Evolutionary conservation across 495 filamentous ascomycete species (phyloP), one percentile per base, ranked within the genome.

Genomic region (Annulohypoxylon stygium): DNA sequence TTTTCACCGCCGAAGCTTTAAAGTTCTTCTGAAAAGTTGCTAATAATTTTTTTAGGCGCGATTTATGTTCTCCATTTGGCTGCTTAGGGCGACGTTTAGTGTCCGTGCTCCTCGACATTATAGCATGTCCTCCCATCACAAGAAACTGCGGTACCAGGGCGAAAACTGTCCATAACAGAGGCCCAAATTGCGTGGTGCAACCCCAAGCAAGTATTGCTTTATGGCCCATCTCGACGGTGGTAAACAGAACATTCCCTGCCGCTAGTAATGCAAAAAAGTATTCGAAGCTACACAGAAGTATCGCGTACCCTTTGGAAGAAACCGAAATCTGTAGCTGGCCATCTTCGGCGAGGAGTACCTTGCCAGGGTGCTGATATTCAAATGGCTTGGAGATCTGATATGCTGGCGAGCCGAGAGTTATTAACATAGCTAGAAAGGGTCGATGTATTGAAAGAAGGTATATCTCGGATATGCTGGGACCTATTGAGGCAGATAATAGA

Each of bases 391-490:
- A 16, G 2, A 34, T 6, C 14, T 33, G 25, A 2, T 33, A 55
- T 2, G 14, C 8, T 34, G 51, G 51, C n/a, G 51, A 14, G 11
- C 51, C 51, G 4, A 34, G 23, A 14, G 8, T 34, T 33, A 33
- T 26, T 26, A 53, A 8, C 1, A 2, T 30, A 12, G 50, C 20
- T 8, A 53, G 12, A 53, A 53, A 5, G 4, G 50, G 50, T 1
- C 50, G 48, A 23, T 51, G 48, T 30, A 51, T 26, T 5, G 48
- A 51, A 11, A 51, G 48, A 26, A 51, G 48, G 7, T 25, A 51
- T 9, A 54, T 26, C 33, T 54, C 50, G 7, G 50, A 23, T 5
- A 30, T 14, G 3, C 23, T 53, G 30, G 50, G 50, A 1, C 50
- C 50, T 14, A 53, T 26, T 14, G 18, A 20, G 41, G n/a, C 16